phyloP scores from a whole-genome alignment of 345 rosid genomes.

The Aquilaria yunnanensis region DNA sequence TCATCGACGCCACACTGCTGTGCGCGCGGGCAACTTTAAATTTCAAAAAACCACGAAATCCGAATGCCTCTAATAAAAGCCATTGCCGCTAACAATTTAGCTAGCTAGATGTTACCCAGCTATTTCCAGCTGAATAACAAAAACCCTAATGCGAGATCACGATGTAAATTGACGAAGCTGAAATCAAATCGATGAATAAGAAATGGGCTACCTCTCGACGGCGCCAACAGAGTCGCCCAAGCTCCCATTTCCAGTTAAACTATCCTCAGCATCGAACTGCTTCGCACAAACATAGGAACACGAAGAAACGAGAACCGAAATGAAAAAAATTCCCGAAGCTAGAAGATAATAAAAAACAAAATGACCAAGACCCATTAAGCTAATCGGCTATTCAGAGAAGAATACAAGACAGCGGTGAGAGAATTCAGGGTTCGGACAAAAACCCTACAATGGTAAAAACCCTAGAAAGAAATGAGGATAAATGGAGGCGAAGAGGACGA shows the following conservation, averaged over 20 bases:
- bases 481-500: constrained; percentile 16
- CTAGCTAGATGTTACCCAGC: constrained; percentile 19
- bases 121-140: constrained; percentile 20
- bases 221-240: constrained; percentile 56
- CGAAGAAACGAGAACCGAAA: constrained; percentile 2
- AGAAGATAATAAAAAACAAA: constrained; percentile 15
- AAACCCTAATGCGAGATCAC: constrained; percentile 42
- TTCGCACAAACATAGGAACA: constrained; percentile 4
- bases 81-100: constrained; percentile 24
- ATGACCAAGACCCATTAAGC: constrained; percentile 48
- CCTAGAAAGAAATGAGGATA: constrained; percentile 19
- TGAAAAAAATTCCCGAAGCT: constrained; percentile 8
- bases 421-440: constrained; percentile 51
- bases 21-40: constrained; percentile 10
- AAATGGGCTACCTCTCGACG: constrained; percentile 47
- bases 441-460: constrained; percentile 38
- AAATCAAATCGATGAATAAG: constrained; percentile 17
- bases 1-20: constrained; percentile 43
- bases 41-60: constrained; percentile 18
- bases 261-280: constrained; percentile 51
- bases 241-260: constrained; percentile 55
- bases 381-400: constrained; percentile 33
- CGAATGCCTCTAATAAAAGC: constrained; percentile 11
- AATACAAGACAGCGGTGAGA: constrained; percentile 23
- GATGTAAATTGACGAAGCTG: constrained; percentile 19